Percentiles rank a stretch among this genome's conserved stretches.
phyloP scores from a whole-genome alignment of 108 stramenopile genomes.

The Cylindrotheca fusiformis region DNA sequence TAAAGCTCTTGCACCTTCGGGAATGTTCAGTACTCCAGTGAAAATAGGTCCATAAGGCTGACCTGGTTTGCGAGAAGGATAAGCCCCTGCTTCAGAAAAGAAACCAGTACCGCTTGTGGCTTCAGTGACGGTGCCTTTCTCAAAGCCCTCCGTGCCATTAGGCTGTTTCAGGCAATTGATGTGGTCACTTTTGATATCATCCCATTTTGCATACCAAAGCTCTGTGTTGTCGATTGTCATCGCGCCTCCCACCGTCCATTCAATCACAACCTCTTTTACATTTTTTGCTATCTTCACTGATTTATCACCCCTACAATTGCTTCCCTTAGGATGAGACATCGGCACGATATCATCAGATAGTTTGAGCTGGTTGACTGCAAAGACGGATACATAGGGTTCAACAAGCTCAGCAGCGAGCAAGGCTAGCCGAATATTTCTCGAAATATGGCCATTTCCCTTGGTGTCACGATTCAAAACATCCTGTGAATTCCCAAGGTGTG shows the following conservation, averaged over 20 bases:
- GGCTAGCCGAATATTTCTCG: constrained; percentile 85
- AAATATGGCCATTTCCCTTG: constrained; percentile 75
- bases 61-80: constrained; percentile 3
- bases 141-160: constrained; percentile 12
- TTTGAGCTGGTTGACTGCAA: constrained; percentile 41
- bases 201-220: constrained; percentile 69
- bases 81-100: constrained; percentile 26
- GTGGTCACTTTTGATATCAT: constrained; percentile 37
- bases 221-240: constrained; percentile 72
- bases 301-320: constrained; percentile 14
- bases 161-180: constrained; percentile 61
- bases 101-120: constrained; percentile 24
- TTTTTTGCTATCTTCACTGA: constrained; percentile 27
- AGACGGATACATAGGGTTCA: constrained; percentile 82
- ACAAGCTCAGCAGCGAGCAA: constrained; percentile 84
- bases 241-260: constrained; percentile 84
- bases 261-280: constrained; percentile 35
- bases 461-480: constrained; percentile 53
- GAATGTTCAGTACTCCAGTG: constrained; percentile 45
- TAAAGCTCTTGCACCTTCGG: constrained; percentile 26
- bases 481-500: constrained; percentile 57
- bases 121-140: constrained; percentile 9
- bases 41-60: constrained; percentile 51
- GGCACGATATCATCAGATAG: constrained; percentile 65
- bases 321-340: constrained; percentile 7